Percentiles rank a stretch among this genome's conserved stretches.
Conservation (phyloP, 441 rosid genomes). For the Brassica balearica region DNA sequence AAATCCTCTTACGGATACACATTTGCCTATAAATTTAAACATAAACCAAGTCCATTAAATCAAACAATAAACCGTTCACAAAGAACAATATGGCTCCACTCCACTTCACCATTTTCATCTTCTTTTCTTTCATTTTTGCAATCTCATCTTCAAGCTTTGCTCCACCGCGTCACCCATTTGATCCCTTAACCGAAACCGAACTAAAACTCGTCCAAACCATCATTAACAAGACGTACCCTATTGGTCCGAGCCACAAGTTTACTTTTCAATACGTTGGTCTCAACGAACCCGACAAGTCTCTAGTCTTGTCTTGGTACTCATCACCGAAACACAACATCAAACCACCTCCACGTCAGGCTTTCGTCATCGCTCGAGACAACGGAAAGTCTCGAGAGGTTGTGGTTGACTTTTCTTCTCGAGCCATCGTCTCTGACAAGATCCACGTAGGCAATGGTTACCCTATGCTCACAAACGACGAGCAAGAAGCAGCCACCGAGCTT, state of each 20-base stretch:
- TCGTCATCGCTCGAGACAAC: constrained; percentile 57
- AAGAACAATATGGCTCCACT: constrained; percentile 37
- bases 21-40: constrained; percentile 33
- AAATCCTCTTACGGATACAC: not conserved
- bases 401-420: constrained; percentile 51
- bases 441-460: constrained; percentile 72
- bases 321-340: constrained; percentile 27
- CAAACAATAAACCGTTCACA: constrained; percentile 4
- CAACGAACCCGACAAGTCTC: constrained; percentile 69
- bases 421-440: constrained; percentile 51
- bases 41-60: constrained; percentile 10
- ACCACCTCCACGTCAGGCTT: constrained; percentile 59
- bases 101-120: constrained; percentile 48
- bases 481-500: constrained; percentile 47
- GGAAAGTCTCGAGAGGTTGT: constrained; percentile 55
- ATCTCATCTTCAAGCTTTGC: constrained; percentile 47
- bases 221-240: constrained; percentile 49
- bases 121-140: constrained; percentile 50
- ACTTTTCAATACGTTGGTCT: constrained; percentile 72
- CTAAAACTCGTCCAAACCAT: constrained; percentile 52
- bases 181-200: constrained; percentile 64
- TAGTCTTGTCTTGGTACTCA: constrained; percentile 60
- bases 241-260: constrained; percentile 50
- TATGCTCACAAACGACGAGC: constrained; percentile 59
- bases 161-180: constrained; percentile 63